phyloP scores from a whole-genome alignment of 2,329 filamentous ascomycete genomes.

The Tolypocladium album region DNA sequence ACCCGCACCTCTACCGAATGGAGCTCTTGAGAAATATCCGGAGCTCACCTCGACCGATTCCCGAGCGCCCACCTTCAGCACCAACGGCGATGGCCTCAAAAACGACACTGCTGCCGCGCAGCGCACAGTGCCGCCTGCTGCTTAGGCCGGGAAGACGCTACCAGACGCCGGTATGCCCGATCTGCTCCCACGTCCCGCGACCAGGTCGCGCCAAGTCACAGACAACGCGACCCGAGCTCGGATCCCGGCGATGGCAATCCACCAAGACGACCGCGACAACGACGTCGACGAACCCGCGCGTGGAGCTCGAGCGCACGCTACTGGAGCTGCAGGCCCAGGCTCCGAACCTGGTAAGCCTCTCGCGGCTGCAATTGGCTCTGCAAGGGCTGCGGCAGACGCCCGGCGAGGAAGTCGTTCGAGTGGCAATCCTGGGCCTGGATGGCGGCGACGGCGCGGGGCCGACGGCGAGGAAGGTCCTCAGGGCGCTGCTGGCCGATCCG shows the following conservation, averaged over 20 bases:
- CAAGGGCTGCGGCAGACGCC: conserved; percentile 47
- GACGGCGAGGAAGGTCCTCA: conserved; percentile 54
- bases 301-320: conserved; percentile 49
- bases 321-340: conserved; percentile 50
- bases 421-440: conserved; percentile 44
- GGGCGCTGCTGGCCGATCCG: conserved; percentile 61
- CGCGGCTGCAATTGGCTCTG: conserved; percentile 60
- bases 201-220: conserved; percentile 8
- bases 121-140: conserved; percentile 16
- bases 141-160: conserved; percentile 7
- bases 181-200: conserved; percentile 17
- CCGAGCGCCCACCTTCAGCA: neutral
- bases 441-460: conserved; percentile 25
- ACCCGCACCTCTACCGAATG: neutral
- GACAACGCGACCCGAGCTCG: conserved; percentile 6
- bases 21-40: neutral
- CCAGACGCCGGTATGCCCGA: conserved; percentile 15
- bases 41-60: neutral
- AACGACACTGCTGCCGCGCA: conserved; percentile 15
- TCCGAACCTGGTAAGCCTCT: conserved; percentile 53
- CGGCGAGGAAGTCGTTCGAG: conserved; percentile 45
- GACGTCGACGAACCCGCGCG: conserved; percentile 23
- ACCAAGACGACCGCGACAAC: conserved; percentile 13
- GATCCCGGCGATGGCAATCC: conserved; percentile 17
- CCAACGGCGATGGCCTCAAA: conserved; percentile 18